Conservation (phyloP, 1,284 basidiomycete genomes). For the Malassezia vespertilionis region DNA sequence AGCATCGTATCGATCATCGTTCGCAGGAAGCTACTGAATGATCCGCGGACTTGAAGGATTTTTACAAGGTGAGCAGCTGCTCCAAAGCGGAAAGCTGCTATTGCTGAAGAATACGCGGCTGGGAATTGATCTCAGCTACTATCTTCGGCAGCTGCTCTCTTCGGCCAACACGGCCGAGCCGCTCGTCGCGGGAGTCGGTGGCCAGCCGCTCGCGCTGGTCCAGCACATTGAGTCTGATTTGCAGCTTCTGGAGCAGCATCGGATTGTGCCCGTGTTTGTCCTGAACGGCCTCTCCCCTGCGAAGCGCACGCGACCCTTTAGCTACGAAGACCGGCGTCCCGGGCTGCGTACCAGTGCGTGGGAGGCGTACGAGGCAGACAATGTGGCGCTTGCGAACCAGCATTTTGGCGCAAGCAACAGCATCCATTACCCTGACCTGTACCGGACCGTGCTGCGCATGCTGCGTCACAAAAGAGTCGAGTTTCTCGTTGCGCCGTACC, state of each 20-base stretch:
- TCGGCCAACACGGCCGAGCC: slow-evolving; percentile 68
- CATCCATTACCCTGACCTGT: slow-evolving; percentile 60
- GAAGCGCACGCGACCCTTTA: slow-evolving; percentile 32
- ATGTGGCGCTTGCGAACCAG: slow-evolving; percentile 69
- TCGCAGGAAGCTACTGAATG: slow-evolving; percentile 1
- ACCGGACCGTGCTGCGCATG: slow-evolving; percentile 79
- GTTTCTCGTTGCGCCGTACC: slow-evolving; percentile 88
- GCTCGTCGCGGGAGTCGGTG: slow-evolving; percentile 83
- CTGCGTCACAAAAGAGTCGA: slow-evolving; percentile 92
- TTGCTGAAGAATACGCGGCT: slow-evolving; percentile 82
- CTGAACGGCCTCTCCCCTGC: slow-evolving; percentile 60
- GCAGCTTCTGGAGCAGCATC: slow-evolving; percentile 72
- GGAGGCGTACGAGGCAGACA: slow-evolving; percentile 42
- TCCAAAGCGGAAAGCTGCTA: slow-evolving; percentile 51
- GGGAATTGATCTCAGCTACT: slow-evolving; percentile 90
- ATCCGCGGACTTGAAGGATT: slow-evolving; percentile 17
- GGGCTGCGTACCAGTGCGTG: slow-evolving; percentile 35
- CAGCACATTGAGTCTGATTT: slow-evolving; percentile 78
- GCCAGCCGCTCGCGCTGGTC: slow-evolving; percentile 60
- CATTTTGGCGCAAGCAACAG: slow-evolving; percentile 64
- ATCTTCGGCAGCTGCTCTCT: slow-evolving; percentile 69
- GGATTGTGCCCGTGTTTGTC: slow-evolving; percentile 94
- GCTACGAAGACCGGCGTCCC: slow-evolving; percentile 37
- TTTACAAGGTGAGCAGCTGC: slow-evolving; percentile 12
- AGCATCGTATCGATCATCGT: too few species aligned